phyloP scores from a whole-genome alignment of 2,329 filamentous ascomycete genomes.

The Aspergillus sp. region DNA sequence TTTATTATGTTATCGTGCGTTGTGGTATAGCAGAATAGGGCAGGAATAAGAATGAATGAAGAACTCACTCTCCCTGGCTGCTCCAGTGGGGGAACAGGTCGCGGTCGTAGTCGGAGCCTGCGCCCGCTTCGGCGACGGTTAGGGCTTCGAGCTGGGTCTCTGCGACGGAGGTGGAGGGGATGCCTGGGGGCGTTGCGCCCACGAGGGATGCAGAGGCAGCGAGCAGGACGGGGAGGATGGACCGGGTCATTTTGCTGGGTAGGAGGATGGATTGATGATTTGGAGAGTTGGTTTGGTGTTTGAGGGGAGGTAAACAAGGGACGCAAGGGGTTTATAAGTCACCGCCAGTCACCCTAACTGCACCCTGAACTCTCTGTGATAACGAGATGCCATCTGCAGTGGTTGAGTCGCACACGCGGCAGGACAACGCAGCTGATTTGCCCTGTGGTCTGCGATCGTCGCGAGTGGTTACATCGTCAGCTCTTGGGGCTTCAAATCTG shows the following conservation, averaged over 20 bases:
- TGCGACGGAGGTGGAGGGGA: slow-evolving; percentile 61
- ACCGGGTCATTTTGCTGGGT: not conserved
- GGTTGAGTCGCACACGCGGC: no score
- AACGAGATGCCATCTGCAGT: no score
- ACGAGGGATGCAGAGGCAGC: slow-evolving; percentile 15
- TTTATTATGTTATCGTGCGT: no score
- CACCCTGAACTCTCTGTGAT: no score
- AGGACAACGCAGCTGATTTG: no score
- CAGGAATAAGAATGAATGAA: not conserved
- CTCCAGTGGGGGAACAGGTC: slow-evolving; percentile 72
- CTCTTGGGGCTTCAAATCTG: no score
- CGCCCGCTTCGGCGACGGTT: slow-evolving; percentile 56
- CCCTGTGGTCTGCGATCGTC: no score
- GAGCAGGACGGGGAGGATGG: slow-evolving; percentile 19
- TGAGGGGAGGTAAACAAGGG: no score
- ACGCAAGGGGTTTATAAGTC: no score
- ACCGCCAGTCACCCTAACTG: no score
- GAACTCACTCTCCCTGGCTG: slow-evolving; percentile 47
- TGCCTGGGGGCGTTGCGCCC: slow-evolving; percentile 52
- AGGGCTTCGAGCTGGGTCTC: slow-evolving; percentile 58
- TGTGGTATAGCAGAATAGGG: no score
- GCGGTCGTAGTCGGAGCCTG: slow-evolving; percentile 61
- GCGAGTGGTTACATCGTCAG: no score
- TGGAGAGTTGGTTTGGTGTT: not conserved
- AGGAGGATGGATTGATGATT: not conserved